Percentiles rank a stretch among this genome's conserved stretches.
phyloP scores from a whole-genome alignment of 164 flowering plant species.

The Vitis rupestris region DNA sequence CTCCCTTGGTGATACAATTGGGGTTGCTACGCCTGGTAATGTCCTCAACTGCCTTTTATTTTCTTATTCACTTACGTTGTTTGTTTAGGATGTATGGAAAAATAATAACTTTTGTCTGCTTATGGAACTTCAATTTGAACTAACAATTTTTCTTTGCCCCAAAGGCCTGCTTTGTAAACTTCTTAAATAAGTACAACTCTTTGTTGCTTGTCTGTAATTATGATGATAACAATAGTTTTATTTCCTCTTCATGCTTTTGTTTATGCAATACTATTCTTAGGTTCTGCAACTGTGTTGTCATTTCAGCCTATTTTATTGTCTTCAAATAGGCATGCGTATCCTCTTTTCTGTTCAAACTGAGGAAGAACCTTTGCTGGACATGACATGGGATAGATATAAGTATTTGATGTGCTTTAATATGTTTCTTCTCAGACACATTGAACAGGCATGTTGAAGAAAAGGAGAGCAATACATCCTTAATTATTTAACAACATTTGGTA shows the following conservation, averaged over 20 bases:
- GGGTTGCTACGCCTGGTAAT: slow-evolving; percentile 98
- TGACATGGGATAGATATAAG: too few relatives aligned
- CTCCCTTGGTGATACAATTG: slow-evolving; percentile 96
- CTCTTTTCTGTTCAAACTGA: neutral
- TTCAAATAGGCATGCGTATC: neutral
- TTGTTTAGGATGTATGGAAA: neutral
- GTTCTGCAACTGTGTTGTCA: neutral
- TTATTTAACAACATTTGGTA: too few relatives aligned
- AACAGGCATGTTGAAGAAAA: too few relatives aligned
- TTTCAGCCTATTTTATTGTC: neutral
- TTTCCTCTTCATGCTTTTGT: neutral
- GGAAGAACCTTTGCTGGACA: too few relatives aligned
- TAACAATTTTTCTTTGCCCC: neutral
- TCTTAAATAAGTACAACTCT: too few relatives aligned
- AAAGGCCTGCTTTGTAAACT: neutral
- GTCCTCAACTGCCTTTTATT: neutral
- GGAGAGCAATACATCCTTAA: too few relatives aligned
- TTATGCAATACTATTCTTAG: neutral
- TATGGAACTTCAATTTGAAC: too few relatives aligned
- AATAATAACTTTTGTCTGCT: too few relatives aligned
- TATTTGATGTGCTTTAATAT: too few relatives aligned
- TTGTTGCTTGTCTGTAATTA: too few relatives aligned
- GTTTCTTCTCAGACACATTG: too few relatives aligned
- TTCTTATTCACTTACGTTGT: neutral
- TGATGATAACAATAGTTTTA: neutral